phyloP scores from a whole-genome alignment of 1,284 basidiomycete genomes.

The Ganoderma resinaceum region DNA sequence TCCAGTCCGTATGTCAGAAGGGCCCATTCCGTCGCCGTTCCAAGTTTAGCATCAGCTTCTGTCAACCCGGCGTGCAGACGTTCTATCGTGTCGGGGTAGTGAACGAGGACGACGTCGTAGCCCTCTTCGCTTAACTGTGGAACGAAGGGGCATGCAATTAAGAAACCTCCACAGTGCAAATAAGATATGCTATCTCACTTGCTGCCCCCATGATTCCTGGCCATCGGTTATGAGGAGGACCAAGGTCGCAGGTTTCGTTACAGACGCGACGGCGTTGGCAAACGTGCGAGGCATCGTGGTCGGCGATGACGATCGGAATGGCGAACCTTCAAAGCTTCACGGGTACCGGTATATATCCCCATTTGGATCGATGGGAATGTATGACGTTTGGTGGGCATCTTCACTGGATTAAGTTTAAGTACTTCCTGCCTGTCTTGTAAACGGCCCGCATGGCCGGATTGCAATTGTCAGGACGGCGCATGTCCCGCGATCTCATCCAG shows the following conservation, averaged over 20 bases:
- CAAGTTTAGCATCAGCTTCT: slow-evolving; percentile 18
- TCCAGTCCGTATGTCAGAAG: slow-evolving; percentile 48
- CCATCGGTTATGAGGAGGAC: slow-evolving; percentile 39
- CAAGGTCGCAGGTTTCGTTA: slow-evolving; percentile 38
- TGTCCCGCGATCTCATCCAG: too few relatives aligned
- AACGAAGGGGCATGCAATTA: slow-evolving; percentile 8
- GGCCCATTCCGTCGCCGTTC: slow-evolving; percentile 39
- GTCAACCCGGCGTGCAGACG: slow-evolving; percentile 32
- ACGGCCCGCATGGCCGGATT: not conserved
- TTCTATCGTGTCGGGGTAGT: slow-evolving; percentile 35
- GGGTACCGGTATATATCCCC: not conserved
- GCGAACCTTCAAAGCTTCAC: too few relatives aligned
- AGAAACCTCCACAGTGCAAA: not conserved
- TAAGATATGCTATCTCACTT: slow-evolving; percentile 37
- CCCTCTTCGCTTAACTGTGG: slow-evolving; percentile 52
- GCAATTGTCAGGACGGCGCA: not conserved
- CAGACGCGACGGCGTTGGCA: slow-evolving; percentile 39
- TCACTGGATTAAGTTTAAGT: not conserved
- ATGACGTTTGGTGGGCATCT: not conserved
- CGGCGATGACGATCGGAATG: not conserved
- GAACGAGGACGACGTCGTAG: slow-evolving; percentile 47
- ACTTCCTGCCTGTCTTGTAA: not conserved
- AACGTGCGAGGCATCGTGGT: slow-evolving; percentile 27
- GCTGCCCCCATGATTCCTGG: slow-evolving; percentile 47
- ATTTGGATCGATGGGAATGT: not conserved